Conservation (phyloP, 1,139 yeast species). For the Sugiyamaella pinicola region DNA sequence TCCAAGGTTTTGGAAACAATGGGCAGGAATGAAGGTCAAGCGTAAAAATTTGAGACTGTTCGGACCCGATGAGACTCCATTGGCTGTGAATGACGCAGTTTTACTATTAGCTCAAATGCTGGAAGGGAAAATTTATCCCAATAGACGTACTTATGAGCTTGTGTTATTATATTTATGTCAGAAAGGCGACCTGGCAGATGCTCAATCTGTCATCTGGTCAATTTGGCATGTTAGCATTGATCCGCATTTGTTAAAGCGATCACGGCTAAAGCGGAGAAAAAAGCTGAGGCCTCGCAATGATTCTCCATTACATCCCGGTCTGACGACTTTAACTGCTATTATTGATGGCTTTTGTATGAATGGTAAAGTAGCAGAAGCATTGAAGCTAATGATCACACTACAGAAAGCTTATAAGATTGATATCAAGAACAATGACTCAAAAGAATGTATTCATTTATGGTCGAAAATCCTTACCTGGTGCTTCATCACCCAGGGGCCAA, state of each 20-base stretch:
- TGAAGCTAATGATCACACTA: slow-evolving; percentile 33
- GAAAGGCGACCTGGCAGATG: slow-evolving; percentile 31
- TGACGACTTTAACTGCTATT: slow-evolving; percentile 37
- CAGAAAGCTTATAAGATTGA: slow-evolving; percentile 32
- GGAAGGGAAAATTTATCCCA: slow-evolving; percentile 36
- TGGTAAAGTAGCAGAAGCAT: slow-evolving; percentile 35
- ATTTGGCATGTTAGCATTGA: slow-evolving; percentile 37
- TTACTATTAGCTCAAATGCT: slow-evolving; percentile 40
- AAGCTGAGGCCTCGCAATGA: not conserved
- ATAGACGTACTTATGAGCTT: slow-evolving; percentile 40
- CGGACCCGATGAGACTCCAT: slow-evolving; percentile 23
- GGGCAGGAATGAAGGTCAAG: slow-evolving; percentile 18
- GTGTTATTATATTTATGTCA: slow-evolving; percentile 38
- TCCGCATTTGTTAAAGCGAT: slow-evolving; percentile 8
- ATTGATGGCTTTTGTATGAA: slow-evolving; percentile 40
- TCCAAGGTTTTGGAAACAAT: slow-evolving; percentile 37
- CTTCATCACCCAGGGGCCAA: slow-evolving; percentile 32
- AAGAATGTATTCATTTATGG: slow-evolving; percentile 36
- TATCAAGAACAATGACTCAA: slow-evolving; percentile 21
- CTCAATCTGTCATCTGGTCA: slow-evolving; percentile 32
- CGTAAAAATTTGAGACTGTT: slow-evolving; percentile 8
- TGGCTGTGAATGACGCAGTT: slow-evolving; percentile 32
- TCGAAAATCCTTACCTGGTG: slow-evolving; percentile 36
- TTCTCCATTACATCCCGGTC: slow-evolving; percentile 34
- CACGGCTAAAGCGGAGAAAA: not conserved